A percentile compares a stretch with the other conserved stretches of the same genome.
phyloP scores from a whole-genome alignment of 805 yeast species.

The Diddensiella santjacobensis region DNA sequence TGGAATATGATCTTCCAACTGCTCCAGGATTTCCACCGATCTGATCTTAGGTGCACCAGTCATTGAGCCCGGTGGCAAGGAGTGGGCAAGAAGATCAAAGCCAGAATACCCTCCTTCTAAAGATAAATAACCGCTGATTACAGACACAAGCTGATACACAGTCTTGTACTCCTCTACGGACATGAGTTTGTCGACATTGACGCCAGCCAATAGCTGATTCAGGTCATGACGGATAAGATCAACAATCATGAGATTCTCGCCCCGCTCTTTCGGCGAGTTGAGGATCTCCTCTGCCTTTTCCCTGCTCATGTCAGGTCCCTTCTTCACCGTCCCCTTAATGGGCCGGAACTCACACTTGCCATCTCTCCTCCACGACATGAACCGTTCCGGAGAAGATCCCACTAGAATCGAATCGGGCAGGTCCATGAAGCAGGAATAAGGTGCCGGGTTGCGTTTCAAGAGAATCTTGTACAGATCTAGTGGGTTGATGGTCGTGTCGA shows the following conservation, averaged over 20 bases:
- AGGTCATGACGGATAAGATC: conserved; percentile 93
- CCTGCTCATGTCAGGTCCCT: conserved; percentile 49
- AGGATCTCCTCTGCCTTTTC: conserved; percentile 61
- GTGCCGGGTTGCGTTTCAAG: conserved; percentile 78
- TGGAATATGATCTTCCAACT: conserved; percentile 46
- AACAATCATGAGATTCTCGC: conserved; percentile 95
- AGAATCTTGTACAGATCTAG: conserved; percentile 81
- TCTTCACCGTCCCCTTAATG: conserved; percentile 90
- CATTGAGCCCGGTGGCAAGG: conserved; percentile 98
- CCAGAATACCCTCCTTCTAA: conserved; percentile 49
- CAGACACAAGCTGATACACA: conserved; percentile 88
- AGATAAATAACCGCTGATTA: conserved; percentile 61
- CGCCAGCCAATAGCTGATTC: conserved; percentile 59
- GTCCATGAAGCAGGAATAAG: conserved; percentile 77
- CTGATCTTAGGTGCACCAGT: conserved; percentile 98
- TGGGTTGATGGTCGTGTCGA: conserved; percentile 48
- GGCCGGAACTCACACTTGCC: conserved; percentile 77
- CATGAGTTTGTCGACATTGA: conserved; percentile 78
- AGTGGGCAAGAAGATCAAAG: conserved; percentile 67
- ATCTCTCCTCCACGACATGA: conserved; percentile 65
- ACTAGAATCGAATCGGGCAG: conserved; percentile 53
- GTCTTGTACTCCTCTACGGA: conserved; percentile 87
- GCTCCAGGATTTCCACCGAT: conserved; percentile 76
- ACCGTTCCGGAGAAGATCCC: conserved; percentile 94
- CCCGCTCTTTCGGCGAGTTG: conserved; percentile 85